Evolutionary conservation across 2,329 filamentous ascomycete genomes (phyloP).

Genomic region (Nectriaceae sp.): DNA sequence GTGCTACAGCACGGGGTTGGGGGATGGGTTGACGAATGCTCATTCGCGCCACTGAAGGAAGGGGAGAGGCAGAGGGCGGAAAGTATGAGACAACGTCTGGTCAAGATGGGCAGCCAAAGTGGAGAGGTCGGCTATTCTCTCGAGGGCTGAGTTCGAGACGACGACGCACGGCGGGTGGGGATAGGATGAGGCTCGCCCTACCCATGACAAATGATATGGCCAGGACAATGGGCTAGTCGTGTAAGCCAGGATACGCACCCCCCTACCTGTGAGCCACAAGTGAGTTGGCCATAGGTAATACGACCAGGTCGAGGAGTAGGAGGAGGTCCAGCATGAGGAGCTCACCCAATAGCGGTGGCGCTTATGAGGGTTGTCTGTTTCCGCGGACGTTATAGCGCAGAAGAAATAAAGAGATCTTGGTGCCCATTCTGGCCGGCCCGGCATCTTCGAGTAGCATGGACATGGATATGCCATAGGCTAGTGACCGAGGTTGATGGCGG

Average conservation of each 20-base stretch:
- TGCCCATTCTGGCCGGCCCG: neutral
- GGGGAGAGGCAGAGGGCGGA: conserved; percentile 53
- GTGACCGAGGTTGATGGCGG: conserved; percentile 14
- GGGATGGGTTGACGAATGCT: conserved; percentile 61
- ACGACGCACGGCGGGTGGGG: neutral
- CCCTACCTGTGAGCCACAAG: conserved; percentile 3
- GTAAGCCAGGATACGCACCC: neutral
- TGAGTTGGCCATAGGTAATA: conserved; percentile 7
- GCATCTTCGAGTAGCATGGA: neutral
- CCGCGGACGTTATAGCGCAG: neutral
- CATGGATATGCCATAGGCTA: neutral
- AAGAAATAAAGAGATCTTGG: neutral
- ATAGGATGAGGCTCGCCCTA: neutral
- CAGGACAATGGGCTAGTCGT: neutral
- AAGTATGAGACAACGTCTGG: conserved; percentile 63
- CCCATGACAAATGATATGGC: neutral
- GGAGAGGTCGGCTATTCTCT: conserved; percentile 66
- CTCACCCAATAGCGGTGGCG: neutral
- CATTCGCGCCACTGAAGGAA: conserved; percentile 52
- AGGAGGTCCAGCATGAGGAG: neutral
- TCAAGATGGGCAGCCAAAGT: conserved; percentile 61
- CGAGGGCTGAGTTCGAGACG: conserved; percentile 45
- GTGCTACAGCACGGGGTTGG: conserved; percentile 76
- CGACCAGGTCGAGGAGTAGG: neutral
- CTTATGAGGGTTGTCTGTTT: neutral